phyloP scores from a whole-genome alignment of 1,139 yeast genomes.

The Taphrina pruni region DNA sequence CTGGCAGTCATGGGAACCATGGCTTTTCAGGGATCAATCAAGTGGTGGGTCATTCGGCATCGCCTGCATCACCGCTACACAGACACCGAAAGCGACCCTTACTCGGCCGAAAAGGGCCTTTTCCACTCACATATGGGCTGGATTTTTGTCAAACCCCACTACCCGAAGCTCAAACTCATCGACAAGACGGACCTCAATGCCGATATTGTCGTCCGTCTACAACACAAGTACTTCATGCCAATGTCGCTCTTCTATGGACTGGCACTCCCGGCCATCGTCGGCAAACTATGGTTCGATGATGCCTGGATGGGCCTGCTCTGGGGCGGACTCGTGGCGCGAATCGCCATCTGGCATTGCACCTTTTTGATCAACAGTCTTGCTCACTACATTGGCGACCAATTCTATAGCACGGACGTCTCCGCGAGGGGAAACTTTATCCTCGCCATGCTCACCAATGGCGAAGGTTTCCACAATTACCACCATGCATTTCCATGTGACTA shows the following conservation, averaged over 20 bases:
- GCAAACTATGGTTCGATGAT: slow-evolving; percentile 85
- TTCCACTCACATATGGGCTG: slow-evolving; percentile 97
- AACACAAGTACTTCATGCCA: slow-evolving; percentile 85
- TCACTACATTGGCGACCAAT: slow-evolving; percentile 97
- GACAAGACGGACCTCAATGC: slow-evolving; percentile 89
- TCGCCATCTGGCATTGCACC: slow-evolving; percentile 93
- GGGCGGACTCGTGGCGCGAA: slow-evolving; percentile 84
- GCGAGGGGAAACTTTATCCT: slow-evolving; percentile 96
- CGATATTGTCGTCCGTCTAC: slow-evolving; percentile 89
- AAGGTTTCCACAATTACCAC: slow-evolving; percentile 98
- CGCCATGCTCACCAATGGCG: slow-evolving; percentile 97
- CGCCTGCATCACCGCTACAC: slow-evolving; percentile 97
- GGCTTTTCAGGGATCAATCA: slow-evolving; percentile 93
- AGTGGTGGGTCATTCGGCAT: slow-evolving; percentile 99
- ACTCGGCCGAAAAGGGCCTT: slow-evolving; percentile 93
- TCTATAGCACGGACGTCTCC: slow-evolving; percentile 94
- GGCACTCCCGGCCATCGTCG: slow-evolving; percentile 73
- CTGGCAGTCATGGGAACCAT: slow-evolving; percentile 91
- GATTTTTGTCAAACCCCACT: slow-evolving; percentile 94
- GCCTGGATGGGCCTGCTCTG: slow-evolving; percentile 90
- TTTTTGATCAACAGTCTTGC: slow-evolving; percentile 98
- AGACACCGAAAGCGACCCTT: slow-evolving; percentile 97
- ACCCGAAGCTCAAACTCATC: slow-evolving; percentile 84
- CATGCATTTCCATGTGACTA: slow-evolving; percentile 99
- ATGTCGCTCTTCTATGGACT: slow-evolving; percentile 72